These are phyloP conservation scores for Blastobotrys persicus DNA, from an alignment of 1,139 yeast genomes.

Conservation along the genomic window DNA sequence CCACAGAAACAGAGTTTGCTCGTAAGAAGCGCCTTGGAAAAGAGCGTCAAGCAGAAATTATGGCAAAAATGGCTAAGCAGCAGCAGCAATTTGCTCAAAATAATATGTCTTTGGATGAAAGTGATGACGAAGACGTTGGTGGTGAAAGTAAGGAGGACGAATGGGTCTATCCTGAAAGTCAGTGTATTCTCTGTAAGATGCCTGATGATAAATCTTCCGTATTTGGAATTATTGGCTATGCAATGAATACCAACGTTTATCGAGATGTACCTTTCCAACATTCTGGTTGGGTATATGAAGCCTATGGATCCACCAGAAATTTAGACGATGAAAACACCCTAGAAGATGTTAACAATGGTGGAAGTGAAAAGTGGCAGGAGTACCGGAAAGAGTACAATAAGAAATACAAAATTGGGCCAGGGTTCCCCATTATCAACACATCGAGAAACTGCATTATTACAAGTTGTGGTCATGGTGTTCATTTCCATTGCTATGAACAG, in stretches of 20 bases:
- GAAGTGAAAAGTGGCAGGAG: slow-evolving; percentile 39
- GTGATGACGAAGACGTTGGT: slow-evolving; percentile 30
- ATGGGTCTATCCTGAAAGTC: slow-evolving; percentile 77
- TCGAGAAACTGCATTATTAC: slow-evolving; percentile 53
- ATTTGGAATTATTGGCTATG: slow-evolving; percentile 69
- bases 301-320: slow-evolving; percentile 56
- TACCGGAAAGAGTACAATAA: slow-evolving; percentile 42
- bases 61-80: slow-evolving; percentile 72
- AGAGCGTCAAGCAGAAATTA: slow-evolving; percentile 65
- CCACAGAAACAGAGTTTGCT: slow-evolving; percentile 46
- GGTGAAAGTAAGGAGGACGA: slow-evolving; percentile 38
- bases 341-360: slow-evolving; percentile 37
- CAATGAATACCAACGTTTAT: slow-evolving; percentile 58
- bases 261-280: slow-evolving; percentile 63
- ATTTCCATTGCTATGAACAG: slow-evolving; percentile 69
- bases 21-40: slow-evolving; percentile 67
- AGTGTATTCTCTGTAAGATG: slow-evolving; percentile 88
- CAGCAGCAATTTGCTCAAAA: slow-evolving; percentile 68
- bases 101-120: slow-evolving; percentile 34
- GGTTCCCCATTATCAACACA: slow-evolving; percentile 50
- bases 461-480: slow-evolving; percentile 96
- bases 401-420: slow-evolving; percentile 62
- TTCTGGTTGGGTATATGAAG: slow-evolving; percentile 62
- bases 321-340: slow-evolving; percentile 41
- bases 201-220: slow-evolving; percentile 66